These are phyloP conservation scores for Clathrus columnatus DNA, from an alignment of 768 basidiomycete genomes.

Conservation along the genomic window DNA sequence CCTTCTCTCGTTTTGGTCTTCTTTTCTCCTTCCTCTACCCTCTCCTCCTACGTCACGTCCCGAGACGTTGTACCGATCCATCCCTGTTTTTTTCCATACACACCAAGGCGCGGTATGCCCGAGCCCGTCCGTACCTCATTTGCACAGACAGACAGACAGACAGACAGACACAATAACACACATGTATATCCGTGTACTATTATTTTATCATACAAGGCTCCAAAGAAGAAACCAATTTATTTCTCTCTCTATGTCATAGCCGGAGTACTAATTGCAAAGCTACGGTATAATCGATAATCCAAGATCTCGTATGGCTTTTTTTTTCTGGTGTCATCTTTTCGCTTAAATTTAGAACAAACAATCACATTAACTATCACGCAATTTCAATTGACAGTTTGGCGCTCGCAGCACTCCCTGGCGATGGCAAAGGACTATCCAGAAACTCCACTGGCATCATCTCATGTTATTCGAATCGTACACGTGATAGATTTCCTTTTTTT, in stretches of 20 bases:
- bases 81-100: not conserved
- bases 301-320: not conserved
- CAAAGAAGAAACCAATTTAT: no score
- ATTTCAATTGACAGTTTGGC: not conserved
- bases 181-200: not conserved
- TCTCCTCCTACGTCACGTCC: not conserved
- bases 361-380: not conserved
- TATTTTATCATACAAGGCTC: not conserved
- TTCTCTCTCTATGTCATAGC: no score
- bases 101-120: no score
- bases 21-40: not conserved
- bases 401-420: no score
- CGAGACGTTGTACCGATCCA: not conserved
- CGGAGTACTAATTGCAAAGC: not conserved
- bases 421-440: no score
- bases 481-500: no score
- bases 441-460: no score
- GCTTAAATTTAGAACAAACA: no score
- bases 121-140: no score
- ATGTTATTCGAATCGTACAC: no score
- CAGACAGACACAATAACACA: no score
- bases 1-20: not conserved
- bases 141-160: no score
- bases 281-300: not conserved
- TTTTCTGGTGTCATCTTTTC: not conserved